phyloP scores from a whole-genome alignment of 2,329 filamentous ascomycete species.

The Colletotrichum cereale region DNA sequence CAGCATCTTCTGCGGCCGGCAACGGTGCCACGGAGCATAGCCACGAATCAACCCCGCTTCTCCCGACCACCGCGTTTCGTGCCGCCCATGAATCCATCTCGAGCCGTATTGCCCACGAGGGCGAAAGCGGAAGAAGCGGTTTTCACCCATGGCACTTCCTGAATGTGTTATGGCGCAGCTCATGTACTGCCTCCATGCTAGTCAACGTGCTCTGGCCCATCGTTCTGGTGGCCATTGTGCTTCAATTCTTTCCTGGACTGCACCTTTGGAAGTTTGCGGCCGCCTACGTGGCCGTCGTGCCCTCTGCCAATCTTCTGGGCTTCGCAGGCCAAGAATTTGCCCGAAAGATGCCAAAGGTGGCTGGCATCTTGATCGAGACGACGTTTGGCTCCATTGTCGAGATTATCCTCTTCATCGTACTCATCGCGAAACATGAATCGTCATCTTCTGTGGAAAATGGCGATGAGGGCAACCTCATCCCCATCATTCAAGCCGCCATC shows the following conservation, averaged over 20 bases:
- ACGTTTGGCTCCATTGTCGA: constrained; percentile 75
- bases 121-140: constrained; percentile 59
- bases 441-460: constrained; percentile 41
- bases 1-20: constrained; percentile 7
- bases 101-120: constrained; percentile 48
- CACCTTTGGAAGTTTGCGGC: constrained; percentile 60
- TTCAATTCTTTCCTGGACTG: constrained; percentile 52
- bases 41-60: constrained; percentile 47
- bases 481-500: constrained; percentile 77
- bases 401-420: constrained; percentile 75
- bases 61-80: constrained; percentile 42
- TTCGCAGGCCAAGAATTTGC: constrained; percentile 71
- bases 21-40: constrained; percentile 27
- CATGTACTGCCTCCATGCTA: constrained; percentile 58
- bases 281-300: constrained; percentile 63
- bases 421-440: constrained; percentile 58
- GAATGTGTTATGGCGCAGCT: constrained; percentile 56
- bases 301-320: constrained; percentile 62
- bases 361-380: constrained; percentile 64
- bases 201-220: constrained; percentile 64
- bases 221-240: constrained; percentile 58
- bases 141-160: constrained; percentile 58
- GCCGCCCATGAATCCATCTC: constrained; percentile 35
- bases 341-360: constrained; percentile 73
- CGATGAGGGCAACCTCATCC: constrained; percentile 57